Conservation (phyloP, 2,329 filamentous ascomycete genomes). For the Penicillium thymicola region DNA sequence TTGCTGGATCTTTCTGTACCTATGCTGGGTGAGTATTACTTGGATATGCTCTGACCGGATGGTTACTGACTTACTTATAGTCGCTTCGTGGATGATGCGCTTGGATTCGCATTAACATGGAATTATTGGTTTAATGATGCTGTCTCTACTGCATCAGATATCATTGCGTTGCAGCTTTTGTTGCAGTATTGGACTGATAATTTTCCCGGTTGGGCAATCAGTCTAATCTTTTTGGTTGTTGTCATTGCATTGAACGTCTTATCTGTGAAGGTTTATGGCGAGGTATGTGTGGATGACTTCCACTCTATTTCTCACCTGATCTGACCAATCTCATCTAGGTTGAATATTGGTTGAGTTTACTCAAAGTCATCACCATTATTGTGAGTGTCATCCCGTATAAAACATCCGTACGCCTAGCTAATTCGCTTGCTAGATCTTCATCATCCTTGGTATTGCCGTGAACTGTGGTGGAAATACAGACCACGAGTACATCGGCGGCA, state of each 20-base stretch:
- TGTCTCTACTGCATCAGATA: slow-evolving; percentile 57
- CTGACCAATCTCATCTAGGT: slow-evolving; percentile 23
- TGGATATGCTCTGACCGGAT: neutral
- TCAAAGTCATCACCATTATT: slow-evolving; percentile 43
- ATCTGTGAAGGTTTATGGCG: slow-evolving; percentile 54
- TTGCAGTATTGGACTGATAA: slow-evolving; percentile 61
- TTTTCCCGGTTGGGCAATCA: slow-evolving; percentile 62
- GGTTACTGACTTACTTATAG: slow-evolving; percentile 20
- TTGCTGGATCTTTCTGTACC: slow-evolving; percentile 55
- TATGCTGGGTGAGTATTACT: slow-evolving; percentile 48
- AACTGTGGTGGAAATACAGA: slow-evolving; percentile 56
- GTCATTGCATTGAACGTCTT: slow-evolving; percentile 54
- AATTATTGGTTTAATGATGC: slow-evolving; percentile 64
- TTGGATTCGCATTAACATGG: slow-evolving; percentile 46
- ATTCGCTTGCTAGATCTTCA: slow-evolving; percentile 48
- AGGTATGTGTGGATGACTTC: slow-evolving; percentile 35
- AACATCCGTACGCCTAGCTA: slow-evolving; percentile 14
- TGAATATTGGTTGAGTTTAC: slow-evolving; percentile 42
- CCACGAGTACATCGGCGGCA: slow-evolving; percentile 56
- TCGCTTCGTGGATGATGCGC: slow-evolving; percentile 44
- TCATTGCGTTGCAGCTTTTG: slow-evolving; percentile 58
- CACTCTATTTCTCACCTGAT: neutral
- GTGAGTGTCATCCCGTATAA: slow-evolving; percentile 25
- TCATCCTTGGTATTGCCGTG: slow-evolving; percentile 60
- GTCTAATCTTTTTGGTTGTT: slow-evolving; percentile 59